phyloP scores from a whole-genome alignment of 768 basidiomycete species.

The Coprinellus micaceus region DNA sequence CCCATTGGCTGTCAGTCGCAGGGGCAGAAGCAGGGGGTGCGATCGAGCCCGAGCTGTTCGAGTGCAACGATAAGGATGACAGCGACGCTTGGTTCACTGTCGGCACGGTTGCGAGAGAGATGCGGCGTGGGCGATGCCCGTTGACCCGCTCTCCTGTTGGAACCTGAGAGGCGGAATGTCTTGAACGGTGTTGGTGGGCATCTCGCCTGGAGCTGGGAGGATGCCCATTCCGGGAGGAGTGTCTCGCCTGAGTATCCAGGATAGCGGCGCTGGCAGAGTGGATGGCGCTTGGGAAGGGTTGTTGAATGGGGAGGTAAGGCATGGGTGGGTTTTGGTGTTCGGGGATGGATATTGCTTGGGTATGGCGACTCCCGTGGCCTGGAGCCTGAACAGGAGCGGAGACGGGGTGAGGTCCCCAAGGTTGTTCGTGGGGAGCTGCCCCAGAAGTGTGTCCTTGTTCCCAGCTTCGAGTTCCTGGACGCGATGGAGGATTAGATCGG shows the following conservation, averaged over 20 bases:
- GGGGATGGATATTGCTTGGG: conserved; percentile 5
- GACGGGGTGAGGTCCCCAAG: background rate
- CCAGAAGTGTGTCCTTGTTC: background rate
- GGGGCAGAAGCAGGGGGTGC: background rate
- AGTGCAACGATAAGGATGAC: conserved; percentile 2
- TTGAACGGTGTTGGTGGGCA: background rate
- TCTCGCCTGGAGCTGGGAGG: background rate
- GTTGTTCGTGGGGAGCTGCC: background rate
- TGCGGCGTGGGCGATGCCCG: background rate
- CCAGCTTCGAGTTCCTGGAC: background rate
- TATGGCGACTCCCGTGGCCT: conserved; percentile 7
- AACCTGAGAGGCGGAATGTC: conserved; percentile 6
- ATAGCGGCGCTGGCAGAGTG: background rate
- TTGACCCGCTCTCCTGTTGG: background rate
- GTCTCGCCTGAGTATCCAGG: background rate
- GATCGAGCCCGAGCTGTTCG: background rate
- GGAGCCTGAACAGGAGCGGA: conserved; percentile 1
- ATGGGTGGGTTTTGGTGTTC: conserved; percentile 7
- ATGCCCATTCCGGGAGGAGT: background rate
- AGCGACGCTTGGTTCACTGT: background rate
- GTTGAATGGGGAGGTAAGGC: no score
- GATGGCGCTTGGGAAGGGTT: background rate
- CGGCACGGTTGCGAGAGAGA: background rate
- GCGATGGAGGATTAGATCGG: background rate
- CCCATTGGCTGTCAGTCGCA: background rate